A percentile compares a stretch with the other conserved stretches of the same genome.
These are phyloP conservation scores for Podila verticillata DNA, from an alignment of 192 early-diverging fungal genomes.

Conservation along the genomic window DNA sequence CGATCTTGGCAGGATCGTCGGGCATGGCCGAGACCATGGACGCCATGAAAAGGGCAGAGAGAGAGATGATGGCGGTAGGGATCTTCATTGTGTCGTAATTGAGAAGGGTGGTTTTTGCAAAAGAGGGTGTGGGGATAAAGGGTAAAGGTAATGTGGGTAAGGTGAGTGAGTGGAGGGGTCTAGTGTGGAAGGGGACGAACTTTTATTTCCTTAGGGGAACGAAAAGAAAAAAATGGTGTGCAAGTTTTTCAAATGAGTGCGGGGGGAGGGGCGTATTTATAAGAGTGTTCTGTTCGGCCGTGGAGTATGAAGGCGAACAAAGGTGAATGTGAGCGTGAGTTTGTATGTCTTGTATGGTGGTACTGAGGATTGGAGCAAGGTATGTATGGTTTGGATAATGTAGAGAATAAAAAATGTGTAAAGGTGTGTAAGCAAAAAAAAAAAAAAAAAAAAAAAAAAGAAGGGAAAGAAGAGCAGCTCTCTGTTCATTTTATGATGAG, in stretches of 20 bases:
- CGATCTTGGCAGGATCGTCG: slow-evolving; percentile 37
- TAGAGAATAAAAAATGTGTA: no score
- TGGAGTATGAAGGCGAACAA: no score
- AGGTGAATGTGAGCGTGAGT: not conserved
- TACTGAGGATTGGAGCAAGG: no score
- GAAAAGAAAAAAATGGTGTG: not conserved
- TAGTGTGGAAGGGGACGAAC: not conserved
- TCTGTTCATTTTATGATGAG: not conserved
- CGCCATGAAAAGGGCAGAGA: slow-evolving; percentile 34
- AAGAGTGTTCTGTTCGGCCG: not conserved
- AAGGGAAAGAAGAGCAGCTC: slow-evolving; percentile 1
- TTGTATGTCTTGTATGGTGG: no score
- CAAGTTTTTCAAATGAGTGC: not conserved
- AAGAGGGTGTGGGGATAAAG: slow-evolving; percentile 6
- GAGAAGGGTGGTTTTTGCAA: not conserved
- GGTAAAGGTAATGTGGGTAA: not conserved
- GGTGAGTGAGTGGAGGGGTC: no score
- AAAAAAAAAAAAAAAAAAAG: not conserved
- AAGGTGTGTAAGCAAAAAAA: not conserved
- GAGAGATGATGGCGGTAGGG: slow-evolving; percentile 22
- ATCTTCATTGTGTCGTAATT: slow-evolving; percentile 33
- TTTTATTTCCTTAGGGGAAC: slow-evolving; percentile 6
- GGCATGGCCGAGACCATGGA: slow-evolving; percentile 28
- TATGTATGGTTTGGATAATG: not conserved
- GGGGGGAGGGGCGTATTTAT: slow-evolving; percentile 15